Evolutionary conservation across 257 asterid genomes (phyloP).

Genomic region (Capsicum baccatum): DNA sequence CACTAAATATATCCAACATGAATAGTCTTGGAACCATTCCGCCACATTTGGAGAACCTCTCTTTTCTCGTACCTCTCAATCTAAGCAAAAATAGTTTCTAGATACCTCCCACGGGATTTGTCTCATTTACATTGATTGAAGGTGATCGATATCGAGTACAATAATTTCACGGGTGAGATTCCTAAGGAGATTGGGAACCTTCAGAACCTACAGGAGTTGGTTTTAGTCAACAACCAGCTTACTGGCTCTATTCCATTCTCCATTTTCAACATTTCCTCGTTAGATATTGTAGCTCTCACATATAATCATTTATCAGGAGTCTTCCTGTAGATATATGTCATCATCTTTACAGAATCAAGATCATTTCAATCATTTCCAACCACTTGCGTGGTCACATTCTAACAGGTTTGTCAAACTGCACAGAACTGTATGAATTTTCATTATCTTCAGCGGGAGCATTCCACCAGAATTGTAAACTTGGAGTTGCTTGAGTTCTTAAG

Average conservation of each 20-base stretch:
- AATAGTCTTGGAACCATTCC: too few relatives aligned
- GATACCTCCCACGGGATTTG: too few relatives aligned
- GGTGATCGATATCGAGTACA: too few relatives aligned
- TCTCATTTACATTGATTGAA: too few relatives aligned
- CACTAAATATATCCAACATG: too few relatives aligned
- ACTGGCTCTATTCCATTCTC: conserved; percentile 38
- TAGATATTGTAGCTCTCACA: background rate
- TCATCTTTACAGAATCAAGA: background rate
- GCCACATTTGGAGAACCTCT: too few relatives aligned
- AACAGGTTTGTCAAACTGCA: background rate
- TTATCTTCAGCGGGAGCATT: conserved; percentile 30
- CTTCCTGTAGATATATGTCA: conserved; percentile 21
- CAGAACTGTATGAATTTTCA: conserved; percentile 1
- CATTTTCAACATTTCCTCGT: background rate
- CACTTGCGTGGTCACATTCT: conserved; percentile 23
- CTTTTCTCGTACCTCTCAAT: too few relatives aligned
- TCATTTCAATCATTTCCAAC: background rate
- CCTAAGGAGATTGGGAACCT: background rate
- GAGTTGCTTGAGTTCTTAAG: conserved; percentile 24
- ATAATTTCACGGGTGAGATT: too few relatives aligned
- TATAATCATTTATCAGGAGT: conserved; percentile 10
- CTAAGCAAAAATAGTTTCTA: too few relatives aligned
- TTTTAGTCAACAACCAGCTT: conserved; percentile 33
- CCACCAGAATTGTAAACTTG: conserved; percentile 32
- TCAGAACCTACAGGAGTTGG: conserved; percentile 33